Conservation (phyloP, 306 rosid genomes). For the Lathyrus tuberosus region DNA sequence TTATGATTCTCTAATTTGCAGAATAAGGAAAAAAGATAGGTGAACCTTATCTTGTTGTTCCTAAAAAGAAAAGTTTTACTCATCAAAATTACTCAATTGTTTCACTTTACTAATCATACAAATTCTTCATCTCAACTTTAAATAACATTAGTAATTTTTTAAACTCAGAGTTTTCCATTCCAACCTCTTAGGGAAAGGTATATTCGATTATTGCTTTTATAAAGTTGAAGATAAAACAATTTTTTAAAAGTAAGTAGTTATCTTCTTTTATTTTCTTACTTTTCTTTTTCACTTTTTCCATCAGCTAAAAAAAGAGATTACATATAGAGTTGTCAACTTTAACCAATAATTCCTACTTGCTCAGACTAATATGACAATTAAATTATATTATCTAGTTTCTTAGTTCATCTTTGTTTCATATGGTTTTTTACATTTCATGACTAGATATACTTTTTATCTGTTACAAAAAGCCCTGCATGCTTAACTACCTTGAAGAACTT, state of each 20-base stretch:
- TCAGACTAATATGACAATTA: conserved; percentile 22
- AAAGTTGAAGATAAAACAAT: conserved; percentile 45
- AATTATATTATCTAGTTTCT: conserved; percentile 27
- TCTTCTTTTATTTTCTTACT: conserved; percentile 15
- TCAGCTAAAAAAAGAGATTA: conserved; percentile 31
- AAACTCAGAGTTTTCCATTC: conserved; percentile 34
- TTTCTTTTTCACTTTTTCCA: conserved; percentile 15
- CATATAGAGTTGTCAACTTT: conserved; percentile 31
- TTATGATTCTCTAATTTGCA: neutral
- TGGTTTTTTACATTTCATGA: conserved; percentile 33
- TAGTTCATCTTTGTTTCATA: conserved; percentile 30
- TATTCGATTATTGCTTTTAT: conserved; percentile 42
- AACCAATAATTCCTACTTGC: conserved; percentile 37
- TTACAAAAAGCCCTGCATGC: conserved; percentile 33
- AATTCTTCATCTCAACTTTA: neutral
- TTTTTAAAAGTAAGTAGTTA: conserved; percentile 34
- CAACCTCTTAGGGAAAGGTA: conserved; percentile 42
- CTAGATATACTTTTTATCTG: conserved; percentile 19
- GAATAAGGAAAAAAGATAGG: neutral
- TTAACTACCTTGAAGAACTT: neutral
- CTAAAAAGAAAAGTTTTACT: conserved; percentile 1
- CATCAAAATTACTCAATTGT: neutral
- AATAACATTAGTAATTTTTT: neutral
- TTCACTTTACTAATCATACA: conserved; percentile 3
- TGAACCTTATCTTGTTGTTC: conserved; percentile 12